Evolutionary conservation across 495 filamentous ascomycete species (phyloP).

Genomic region (Penicillium coprophilum): DNA sequence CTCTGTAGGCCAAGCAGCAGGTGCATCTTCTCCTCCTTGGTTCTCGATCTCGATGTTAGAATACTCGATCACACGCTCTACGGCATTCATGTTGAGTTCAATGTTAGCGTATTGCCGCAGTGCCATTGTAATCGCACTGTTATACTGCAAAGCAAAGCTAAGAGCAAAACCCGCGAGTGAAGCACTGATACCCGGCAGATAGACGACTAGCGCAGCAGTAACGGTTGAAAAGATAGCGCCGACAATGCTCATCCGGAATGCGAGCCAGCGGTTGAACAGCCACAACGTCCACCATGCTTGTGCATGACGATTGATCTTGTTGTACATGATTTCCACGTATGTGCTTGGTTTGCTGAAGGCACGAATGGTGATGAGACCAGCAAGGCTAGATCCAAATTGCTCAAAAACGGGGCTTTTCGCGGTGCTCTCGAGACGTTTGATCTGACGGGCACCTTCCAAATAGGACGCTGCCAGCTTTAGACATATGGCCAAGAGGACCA

Average conservation of each 20-base stretch:
- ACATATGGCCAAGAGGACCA: constrained; percentile 42
- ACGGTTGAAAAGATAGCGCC: constrained; percentile 68
- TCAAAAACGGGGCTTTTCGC: constrained; percentile 77
- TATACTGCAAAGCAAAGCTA: constrained; percentile 57
- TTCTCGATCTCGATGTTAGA: constrained; percentile 68
- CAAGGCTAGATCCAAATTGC: constrained; percentile 67
- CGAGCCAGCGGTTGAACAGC: constrained; percentile 74
- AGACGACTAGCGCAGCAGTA: constrained; percentile 64
- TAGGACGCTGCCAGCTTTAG: constrained; percentile 59
- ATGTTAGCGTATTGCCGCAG: constrained; percentile 53
- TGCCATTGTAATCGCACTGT: constrained; percentile 45
- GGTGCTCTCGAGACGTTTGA: constrained; percentile 72
- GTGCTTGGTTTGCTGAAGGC: constrained; percentile 64
- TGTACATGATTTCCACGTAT: constrained; percentile 66
- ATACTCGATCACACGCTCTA: constrained; percentile 82
- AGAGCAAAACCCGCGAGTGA: constrained; percentile 80
- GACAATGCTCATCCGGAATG: constrained; percentile 65
- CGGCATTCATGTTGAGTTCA: constrained; percentile 82
- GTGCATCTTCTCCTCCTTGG: constrained; percentile 55
- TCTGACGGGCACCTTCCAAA: constrained; percentile 67
- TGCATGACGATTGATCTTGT: constrained; percentile 62
- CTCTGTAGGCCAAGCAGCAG: constrained; percentile 78
- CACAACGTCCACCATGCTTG: constrained; percentile 65
- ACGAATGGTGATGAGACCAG: constrained; percentile 73
- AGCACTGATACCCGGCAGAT: constrained; percentile 63